These are phyloP conservation scores for Aspergillus sp. DNA, from an alignment of 2,329 filamentous ascomycete species.

Conservation along the genomic window DNA sequence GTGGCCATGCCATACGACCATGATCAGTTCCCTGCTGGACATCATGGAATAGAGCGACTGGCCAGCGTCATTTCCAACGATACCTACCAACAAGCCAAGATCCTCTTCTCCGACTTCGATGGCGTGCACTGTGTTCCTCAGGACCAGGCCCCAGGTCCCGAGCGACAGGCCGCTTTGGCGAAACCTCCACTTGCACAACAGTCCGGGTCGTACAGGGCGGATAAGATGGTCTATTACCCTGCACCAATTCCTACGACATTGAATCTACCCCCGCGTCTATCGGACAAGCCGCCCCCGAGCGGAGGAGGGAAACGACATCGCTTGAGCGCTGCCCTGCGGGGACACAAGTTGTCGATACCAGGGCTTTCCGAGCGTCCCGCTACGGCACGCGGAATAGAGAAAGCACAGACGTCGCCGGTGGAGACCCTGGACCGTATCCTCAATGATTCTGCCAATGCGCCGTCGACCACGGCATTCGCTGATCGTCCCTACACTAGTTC, in stretches of 20 bases:
- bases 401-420: conserved; percentile 67
- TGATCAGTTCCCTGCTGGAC: conserved; percentile 3
- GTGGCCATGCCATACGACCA: conserved; percentile 1
- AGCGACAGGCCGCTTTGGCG: conserved; percentile 30
- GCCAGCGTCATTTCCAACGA: conserved; percentile 37
- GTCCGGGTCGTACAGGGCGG: conserved; percentile 41
- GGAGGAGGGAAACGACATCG: conserved; percentile 64
- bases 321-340: conserved; percentile 53
- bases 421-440: conserved; percentile 85
- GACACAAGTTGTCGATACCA: conserved; percentile 36
- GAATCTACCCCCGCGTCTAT: conserved; percentile 81
- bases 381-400: neutral
- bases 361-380: neutral
- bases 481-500: conserved; percentile 72
- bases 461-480: conserved; percentile 74
- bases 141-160: conserved; percentile 15
- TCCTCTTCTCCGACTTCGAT: conserved; percentile 43
- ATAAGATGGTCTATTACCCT: conserved; percentile 89
- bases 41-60: conserved; percentile 24
- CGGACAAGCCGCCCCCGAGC: conserved; percentile 55
- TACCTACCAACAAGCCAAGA: conserved; percentile 38
- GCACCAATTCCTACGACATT: conserved; percentile 90
- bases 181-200: conserved; percentile 34
- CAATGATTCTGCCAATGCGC: conserved; percentile 77
- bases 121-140: conserved; percentile 39